Percentiles rank a stretch among this genome's conserved stretches.
Conservation (phyloP, 1,284 basidiomycete species). For the Leucoagaricus sp. region DNA sequence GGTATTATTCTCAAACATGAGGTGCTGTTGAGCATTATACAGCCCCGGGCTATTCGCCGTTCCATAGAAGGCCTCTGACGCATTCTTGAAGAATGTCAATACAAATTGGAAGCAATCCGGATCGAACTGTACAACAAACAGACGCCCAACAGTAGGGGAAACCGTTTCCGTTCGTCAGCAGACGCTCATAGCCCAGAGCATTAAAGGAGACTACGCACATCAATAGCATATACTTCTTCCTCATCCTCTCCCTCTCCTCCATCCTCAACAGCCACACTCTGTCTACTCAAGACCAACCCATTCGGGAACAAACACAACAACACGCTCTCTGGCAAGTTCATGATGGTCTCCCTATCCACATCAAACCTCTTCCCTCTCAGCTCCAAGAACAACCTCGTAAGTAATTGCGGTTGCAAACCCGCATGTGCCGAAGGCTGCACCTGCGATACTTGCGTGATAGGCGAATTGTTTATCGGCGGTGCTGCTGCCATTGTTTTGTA, state of each 20-base stretch:
- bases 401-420: conserved; percentile 73
- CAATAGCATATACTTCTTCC: conserved; percentile 94
- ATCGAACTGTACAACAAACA: conserved; percentile 75
- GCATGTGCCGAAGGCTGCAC: conserved; percentile 61
- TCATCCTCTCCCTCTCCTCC: conserved; percentile 83
- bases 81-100: conserved; percentile 86
- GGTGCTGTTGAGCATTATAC: conserved; percentile 78
- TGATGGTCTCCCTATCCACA: conserved; percentile 96
- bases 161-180: conserved; percentile 8
- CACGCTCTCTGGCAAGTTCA: conserved; percentile 98
- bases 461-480: conserved; percentile 53
- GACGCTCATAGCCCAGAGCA: conserved; percentile 1
- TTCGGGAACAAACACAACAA: conserved; percentile 97
- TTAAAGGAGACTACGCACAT: conserved; percentile 55
- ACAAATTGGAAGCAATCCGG: conserved; percentile 95
- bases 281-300: conserved; percentile 90
- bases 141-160: neutral
- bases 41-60: conserved; percentile 73
- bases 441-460: conserved; percentile 86
- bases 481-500: conserved; percentile 14
- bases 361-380: conserved; percentile 90
- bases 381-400: conserved; percentile 89
- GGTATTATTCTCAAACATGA: conserved; percentile 51
- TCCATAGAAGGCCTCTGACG: conserved; percentile 93
- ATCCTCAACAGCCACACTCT: conserved; percentile 74